These are phyloP conservation scores for Sonneratia caseolaris DNA, from an alignment of 345 rosid species.

Conservation along the genomic window DNA sequence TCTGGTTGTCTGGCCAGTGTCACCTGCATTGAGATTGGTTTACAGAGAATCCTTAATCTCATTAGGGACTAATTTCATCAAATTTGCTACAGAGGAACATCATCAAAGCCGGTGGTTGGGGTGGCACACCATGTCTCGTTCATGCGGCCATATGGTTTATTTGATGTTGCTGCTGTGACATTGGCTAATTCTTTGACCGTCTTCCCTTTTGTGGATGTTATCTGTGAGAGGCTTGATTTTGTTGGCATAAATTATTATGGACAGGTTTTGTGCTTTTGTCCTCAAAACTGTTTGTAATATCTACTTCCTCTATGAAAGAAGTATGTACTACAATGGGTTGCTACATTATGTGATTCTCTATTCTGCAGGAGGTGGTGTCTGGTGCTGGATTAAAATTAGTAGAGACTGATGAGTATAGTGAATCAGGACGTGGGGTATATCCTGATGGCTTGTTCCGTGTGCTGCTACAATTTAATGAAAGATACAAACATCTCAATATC, in stretches of 20 bases:
- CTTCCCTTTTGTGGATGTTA: conserved; percentile 68
- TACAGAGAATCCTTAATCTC: neutral
- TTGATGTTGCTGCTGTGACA: conserved; percentile 72
- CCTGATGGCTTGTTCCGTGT: conserved; percentile 84
- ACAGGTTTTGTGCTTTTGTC: conserved; percentile 39
- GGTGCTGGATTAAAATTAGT: conserved; percentile 80
- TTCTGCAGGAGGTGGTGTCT: conserved; percentile 64
- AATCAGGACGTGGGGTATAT: conserved; percentile 94
- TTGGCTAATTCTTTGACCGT: conserved; percentile 63
- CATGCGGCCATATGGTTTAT: conserved; percentile 81
- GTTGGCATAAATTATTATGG: conserved; percentile 96
- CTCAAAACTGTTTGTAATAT: neutral
- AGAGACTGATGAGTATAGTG: conserved; percentile 92
- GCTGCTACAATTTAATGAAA: conserved; percentile 68
- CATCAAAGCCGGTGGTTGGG: conserved; percentile 46
- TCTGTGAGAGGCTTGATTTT: conserved; percentile 64
- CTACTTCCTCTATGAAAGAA: neutral
- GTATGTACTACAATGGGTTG: neutral
- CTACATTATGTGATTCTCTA: conserved; percentile 3
- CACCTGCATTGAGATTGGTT: neutral
- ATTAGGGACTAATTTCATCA: neutral
- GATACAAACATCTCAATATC: conserved; percentile 63
- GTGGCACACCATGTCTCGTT: conserved; percentile 92
- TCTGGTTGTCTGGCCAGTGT: neutral
- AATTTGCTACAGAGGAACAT: conserved; percentile 17